Evolutionary conservation across 306 rosid species (phyloP), one percentile per base, ranked within the genome.

Genomic region (Arachis stenosperma): DNA sequence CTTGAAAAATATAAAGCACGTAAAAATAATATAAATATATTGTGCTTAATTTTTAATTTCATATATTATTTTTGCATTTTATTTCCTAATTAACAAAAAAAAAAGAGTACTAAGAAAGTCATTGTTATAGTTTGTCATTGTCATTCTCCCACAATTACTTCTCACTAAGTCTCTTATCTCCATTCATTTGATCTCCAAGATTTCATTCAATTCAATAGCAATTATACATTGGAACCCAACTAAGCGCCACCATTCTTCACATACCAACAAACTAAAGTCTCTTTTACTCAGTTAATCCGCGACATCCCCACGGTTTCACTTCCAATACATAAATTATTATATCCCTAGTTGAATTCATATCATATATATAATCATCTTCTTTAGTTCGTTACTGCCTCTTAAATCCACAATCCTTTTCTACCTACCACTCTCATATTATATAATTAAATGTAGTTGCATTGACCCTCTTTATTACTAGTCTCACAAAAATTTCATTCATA

Each of bases 261-360:
- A 57, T 22, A 47, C 56, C 1, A 59, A 39, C 55, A 50, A 70
- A 73, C 2, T 33, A 33, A 59, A 48, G 36, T 17, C 33, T 9
- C 36, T 37, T 33, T 33, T 42, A 75, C 81, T 74, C 81, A 62
- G 77, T 76, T 62, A 39, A 8, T 52, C 92, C 88, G 53, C 89
- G 89, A 87, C 29, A 9, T 81, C 67, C 84, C 92, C 96, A 87
- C 96, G 86, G 81, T 82, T 80, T 79, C 47, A 67, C 80, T 75
- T 78, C 37, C 3, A 33, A 2, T 33, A 33, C 37, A 33, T 33
- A 33, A 33, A 33, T 33, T 33, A 33, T 33, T 2, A 2, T 33
- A 33, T 33, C 27, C 27, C 27, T 22, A 22, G 27, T 22, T 22
- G 27, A 22, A 22, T 75, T 5, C 47, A 11, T 29, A 2, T 39